These are phyloP conservation scores for Zizania palustris DNA, from an alignment of 202 grass and related monocot species.

Conservation along the genomic window DNA sequence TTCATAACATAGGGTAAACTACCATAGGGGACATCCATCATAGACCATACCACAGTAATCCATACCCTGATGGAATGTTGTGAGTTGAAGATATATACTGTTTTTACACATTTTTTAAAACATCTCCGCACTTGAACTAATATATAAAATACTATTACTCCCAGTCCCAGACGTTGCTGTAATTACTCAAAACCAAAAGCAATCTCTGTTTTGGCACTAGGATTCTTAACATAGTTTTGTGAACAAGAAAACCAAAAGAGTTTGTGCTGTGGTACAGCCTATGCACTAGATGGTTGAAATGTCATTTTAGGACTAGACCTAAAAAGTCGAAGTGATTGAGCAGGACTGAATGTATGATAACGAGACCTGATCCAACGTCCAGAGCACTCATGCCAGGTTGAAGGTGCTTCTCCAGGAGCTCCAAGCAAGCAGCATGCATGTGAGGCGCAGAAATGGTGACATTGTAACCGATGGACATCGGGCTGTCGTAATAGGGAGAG, in stretches of 20 bases:
- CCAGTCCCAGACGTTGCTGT: too few relatives aligned
- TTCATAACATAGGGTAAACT: too few relatives aligned
- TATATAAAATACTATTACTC: too few relatives aligned
- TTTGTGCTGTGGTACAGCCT: neutral
- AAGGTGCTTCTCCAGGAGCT: constrained; percentile 72
- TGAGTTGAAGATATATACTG: too few relatives aligned
- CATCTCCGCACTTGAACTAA: too few relatives aligned
- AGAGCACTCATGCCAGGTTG: constrained; percentile 74
- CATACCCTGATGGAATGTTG: too few relatives aligned
- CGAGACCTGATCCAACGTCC: constrained; percentile 81
- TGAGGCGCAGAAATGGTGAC: constrained; percentile 82
- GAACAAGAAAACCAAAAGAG: neutral
- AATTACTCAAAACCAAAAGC: neutral
- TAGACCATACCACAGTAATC: too few relatives aligned
- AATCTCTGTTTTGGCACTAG: neutral
- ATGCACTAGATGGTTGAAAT: neutral
- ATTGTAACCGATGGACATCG: constrained; percentile 74
- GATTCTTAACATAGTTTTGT: neutral
- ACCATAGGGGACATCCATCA: too few relatives aligned
- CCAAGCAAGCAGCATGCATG: constrained; percentile 83
- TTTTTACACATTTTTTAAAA: too few relatives aligned
- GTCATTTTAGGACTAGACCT: neutral
- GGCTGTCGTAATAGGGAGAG: constrained; percentile 68
- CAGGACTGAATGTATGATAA: neutral
- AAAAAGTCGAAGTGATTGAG: neutral